These are phyloP conservation scores for Entoloma clypeatum DNA, from an alignment of 1,284 basidiomycete genomes.

Conservation along the genomic window DNA sequence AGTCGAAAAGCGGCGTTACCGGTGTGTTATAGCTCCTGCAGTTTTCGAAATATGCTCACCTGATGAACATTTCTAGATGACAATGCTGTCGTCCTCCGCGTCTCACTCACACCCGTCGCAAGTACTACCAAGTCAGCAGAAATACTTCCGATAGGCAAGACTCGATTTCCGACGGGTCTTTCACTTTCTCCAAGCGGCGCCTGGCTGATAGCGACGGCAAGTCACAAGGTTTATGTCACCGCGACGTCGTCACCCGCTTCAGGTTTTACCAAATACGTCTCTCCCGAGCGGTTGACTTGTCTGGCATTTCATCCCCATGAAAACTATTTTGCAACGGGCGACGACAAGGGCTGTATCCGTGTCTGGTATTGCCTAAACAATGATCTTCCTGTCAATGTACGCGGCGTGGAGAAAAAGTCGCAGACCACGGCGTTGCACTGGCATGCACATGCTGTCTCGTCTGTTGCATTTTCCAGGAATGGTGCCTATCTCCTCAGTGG, in stretches of 20 bases:
- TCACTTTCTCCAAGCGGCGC: conserved; percentile 73
- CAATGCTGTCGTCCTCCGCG: conserved; percentile 53
- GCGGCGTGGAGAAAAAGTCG: conserved; percentile 66
- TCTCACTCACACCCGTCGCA: conserved; percentile 54
- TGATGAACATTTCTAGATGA: conserved; percentile 32
- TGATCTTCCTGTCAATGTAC: conserved; percentile 43
- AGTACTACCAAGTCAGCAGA: conserved; percentile 48
- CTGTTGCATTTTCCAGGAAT: conserved; percentile 84
- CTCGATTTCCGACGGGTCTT: conserved; percentile 59
- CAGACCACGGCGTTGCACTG: conserved; percentile 91
- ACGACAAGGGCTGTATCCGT: conserved; percentile 80
- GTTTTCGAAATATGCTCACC: not conserved
- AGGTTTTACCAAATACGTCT: conserved; percentile 85
- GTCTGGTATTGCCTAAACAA: conserved; percentile 90
- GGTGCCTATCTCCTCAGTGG: conserved; percentile 93
- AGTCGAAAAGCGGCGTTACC: conserved; percentile 39
- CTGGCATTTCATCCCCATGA: conserved; percentile 88
- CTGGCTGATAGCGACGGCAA: conserved; percentile 81
- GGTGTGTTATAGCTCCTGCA: conserved; percentile 35
- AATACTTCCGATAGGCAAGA: conserved; percentile 64
- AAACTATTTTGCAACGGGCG: conserved; percentile 94
- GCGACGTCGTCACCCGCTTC: conserved; percentile 49
- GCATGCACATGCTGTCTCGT: conserved; percentile 96
- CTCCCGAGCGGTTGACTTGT: conserved; percentile 78
- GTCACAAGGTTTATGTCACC: conserved; percentile 81